Evolutionary conservation across 2,329 filamentous ascomycete genomes (phyloP), one percentile per base, ranked within the genome.

Genomic region (Aspergillus bombycis): DNA sequence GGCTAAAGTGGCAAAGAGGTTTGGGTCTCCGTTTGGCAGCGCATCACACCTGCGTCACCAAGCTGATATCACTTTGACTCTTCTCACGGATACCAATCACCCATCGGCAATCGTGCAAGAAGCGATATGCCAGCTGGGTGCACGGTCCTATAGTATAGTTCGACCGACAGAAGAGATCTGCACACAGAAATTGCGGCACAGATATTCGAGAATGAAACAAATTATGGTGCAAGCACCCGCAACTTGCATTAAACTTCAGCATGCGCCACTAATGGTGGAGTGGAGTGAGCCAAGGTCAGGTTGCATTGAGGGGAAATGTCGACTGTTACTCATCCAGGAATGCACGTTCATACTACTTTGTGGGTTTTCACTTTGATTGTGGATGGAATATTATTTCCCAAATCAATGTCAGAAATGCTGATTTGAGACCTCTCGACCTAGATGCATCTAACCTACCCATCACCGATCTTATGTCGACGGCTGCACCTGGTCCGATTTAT

Each of bases 331-430:
- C 5, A 1, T 14, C 3, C 12, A 36, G 34, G 5, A 11, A 9
- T 19, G 16, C 19, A 19, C 38, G 3, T 41, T n/a, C 16, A 19
- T 41, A 16, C 7, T n/a, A 41, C 19, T 0, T 19, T 4, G 14
- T 0, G 8, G 3, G 3, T 0, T 41, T 3, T 41, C 7, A 41
- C 38, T n/a, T n/a, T 41, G 1, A 2, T 10, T 41, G 38, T 2
- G 1, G 0, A 41, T 41, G 19, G n/a, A 6, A 19, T 2, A 9
- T 1, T n/a, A n/a, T n/a, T 16, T 41, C 38, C 0, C n/a, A 38
- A 41, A 2, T 5, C 1, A 8, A 19, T 3, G 7, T n/a, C 8
- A 0, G 8, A 1, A 4, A 46, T 23, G 2, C 4, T 9, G 23
- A 23, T 23, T 23, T 23, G 4, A 23, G 5, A 21, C n/a, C n/a